Base-by-base conservation (phyloP, 306 rosid species). In the Rosa rugosa region DNA sequence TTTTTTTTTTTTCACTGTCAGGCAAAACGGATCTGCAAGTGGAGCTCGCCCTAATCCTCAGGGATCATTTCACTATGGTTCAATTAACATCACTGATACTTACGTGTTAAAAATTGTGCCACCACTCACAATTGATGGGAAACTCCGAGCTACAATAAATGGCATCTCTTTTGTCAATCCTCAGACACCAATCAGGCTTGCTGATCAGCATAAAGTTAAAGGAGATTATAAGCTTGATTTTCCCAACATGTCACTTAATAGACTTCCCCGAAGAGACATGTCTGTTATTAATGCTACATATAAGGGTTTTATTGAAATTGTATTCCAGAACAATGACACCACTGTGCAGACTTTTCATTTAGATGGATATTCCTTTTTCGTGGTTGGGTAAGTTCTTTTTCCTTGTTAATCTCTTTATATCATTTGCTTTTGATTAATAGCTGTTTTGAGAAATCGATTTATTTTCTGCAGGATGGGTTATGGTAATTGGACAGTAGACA, bases 11-110 rank as follows among this genome's bases (percentile, higher is more conserved):
- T 66, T 40, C 45, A 77, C 77, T 78, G 23, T 75, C 75, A 94
- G 97, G 90, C 92, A 81, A 89, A 94, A 94, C 72, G 86, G 90
- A 64, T 82, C 93, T 50, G 88, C 99, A 17, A 94, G 99, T 84
- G 99, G 99, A 76, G 97, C 97, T 74, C 97, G 97, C 25, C 97
- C 97, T 56, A 94, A 92, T 85, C 97, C 97, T 42, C 97, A 94
- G 83, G 99, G 99, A 51, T 94, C 97, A 57, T 94, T 82, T 73
- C 97, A 46, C 31, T 94, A 94, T 23, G 99, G 97, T 77, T 49
- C 83, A n/a, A 92, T 92, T 72, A 92, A 91, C 77, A 75, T 92
- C 77, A 94, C 99, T 3, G 95, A 91, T 22, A 89, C 97, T n/a
- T 94, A 87, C 45, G 49, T 92, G 71, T 34, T 94, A 66, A 85